Conservation (phyloP, 495 filamentous ascomycete species). For the Neurospora sp. region DNA sequence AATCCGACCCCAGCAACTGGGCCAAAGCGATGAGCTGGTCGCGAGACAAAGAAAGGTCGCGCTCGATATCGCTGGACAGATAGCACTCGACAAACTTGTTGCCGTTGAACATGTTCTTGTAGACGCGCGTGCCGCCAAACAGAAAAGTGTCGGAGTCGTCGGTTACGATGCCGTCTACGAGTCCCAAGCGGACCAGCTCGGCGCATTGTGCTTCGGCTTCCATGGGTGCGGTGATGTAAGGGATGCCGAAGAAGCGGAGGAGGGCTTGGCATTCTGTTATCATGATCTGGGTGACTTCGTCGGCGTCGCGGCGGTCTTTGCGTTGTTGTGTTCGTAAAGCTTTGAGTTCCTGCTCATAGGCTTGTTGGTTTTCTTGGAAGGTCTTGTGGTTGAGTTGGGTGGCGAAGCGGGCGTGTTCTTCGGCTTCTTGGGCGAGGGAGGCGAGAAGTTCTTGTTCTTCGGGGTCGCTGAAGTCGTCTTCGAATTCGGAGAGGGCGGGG, state of each 20-base stretch:
- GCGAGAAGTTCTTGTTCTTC: slow-evolving; percentile 83
- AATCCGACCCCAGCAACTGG: slow-evolving; percentile 84
- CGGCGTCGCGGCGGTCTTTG: slow-evolving; percentile 88
- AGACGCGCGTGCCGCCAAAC: slow-evolving; percentile 90
- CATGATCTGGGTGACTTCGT: slow-evolving; percentile 93
- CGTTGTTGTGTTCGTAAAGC: slow-evolving; percentile 85
- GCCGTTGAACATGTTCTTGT: slow-evolving; percentile 99
- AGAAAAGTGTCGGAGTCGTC: slow-evolving; percentile 97
- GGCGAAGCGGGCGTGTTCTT: slow-evolving; percentile 88
- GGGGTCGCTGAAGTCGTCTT: slow-evolving; percentile 60
- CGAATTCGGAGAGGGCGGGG: slow-evolving; percentile 22
- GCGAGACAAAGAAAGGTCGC: slow-evolving; percentile 76
- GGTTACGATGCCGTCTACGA: slow-evolving; percentile 97
- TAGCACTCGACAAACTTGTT: slow-evolving; percentile 98
- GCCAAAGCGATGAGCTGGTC: slow-evolving; percentile 77
- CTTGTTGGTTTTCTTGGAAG: slow-evolving; percentile 50
- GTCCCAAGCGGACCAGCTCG: slow-evolving; percentile 69
- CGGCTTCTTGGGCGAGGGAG: slow-evolving; percentile 76
- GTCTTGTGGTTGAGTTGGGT: slow-evolving; percentile 65
- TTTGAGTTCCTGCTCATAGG: slow-evolving; percentile 80
- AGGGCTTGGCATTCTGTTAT: slow-evolving; percentile 89
- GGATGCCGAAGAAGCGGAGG: slow-evolving; percentile 80
- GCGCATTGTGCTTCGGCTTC: slow-evolving; percentile 98
- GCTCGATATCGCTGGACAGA: slow-evolving; percentile 73
- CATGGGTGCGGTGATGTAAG: slow-evolving; percentile 96